phyloP scores from a whole-genome alignment of 2,329 filamentous ascomycete species.

The Pseudopyrenochaeta lycopersici region DNA sequence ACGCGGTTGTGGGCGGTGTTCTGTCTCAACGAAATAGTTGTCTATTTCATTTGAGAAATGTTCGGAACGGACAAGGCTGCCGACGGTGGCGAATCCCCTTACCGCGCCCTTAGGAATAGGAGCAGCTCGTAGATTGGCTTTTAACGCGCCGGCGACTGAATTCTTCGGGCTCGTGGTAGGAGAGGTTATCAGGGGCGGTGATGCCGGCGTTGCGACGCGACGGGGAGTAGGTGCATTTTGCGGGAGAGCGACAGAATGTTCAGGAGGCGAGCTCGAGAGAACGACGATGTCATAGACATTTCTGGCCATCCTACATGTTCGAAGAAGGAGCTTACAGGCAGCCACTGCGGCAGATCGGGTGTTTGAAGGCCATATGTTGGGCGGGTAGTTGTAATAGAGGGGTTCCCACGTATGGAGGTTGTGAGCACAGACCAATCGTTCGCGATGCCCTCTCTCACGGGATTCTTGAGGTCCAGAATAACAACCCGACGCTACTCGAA shows the following conservation, averaged over 20 bases:
- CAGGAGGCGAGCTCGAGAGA: slow-evolving; percentile 44
- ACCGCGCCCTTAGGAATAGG: slow-evolving; percentile 32
- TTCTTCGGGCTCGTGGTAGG: slow-evolving; percentile 27
- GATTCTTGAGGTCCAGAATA: no score
- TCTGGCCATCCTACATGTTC: no score
- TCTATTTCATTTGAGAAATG: slow-evolving; percentile 32
- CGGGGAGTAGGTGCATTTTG: slow-evolving; percentile 26
- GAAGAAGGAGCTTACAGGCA: background rate
- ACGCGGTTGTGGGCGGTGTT: slow-evolving; percentile 11
- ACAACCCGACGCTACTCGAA: no score
- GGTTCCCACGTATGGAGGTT: no score
- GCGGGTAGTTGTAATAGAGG: no score
- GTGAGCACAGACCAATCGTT: no score
- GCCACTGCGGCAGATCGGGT: slow-evolving; percentile 5
- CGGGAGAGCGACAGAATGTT: slow-evolving; percentile 15
- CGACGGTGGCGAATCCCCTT: slow-evolving; percentile 46
- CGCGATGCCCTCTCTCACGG: no score
- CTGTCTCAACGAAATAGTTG: slow-evolving; percentile 11
- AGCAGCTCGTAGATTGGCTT: slow-evolving; percentile 34
- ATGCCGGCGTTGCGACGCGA: slow-evolving; percentile 41
- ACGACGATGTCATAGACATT: slow-evolving; percentile 28
- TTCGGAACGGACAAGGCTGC: slow-evolving; percentile 41
- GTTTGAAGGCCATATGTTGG: slow-evolving; percentile 4
- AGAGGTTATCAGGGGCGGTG: slow-evolving; percentile 33
- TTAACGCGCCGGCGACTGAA: slow-evolving; percentile 33